A percentile compares a stretch with the other conserved stretches of the same genome.
phyloP scores from a whole-genome alignment of 192 early-diverging fungal genomes.

The Linnemannia zychae region DNA sequence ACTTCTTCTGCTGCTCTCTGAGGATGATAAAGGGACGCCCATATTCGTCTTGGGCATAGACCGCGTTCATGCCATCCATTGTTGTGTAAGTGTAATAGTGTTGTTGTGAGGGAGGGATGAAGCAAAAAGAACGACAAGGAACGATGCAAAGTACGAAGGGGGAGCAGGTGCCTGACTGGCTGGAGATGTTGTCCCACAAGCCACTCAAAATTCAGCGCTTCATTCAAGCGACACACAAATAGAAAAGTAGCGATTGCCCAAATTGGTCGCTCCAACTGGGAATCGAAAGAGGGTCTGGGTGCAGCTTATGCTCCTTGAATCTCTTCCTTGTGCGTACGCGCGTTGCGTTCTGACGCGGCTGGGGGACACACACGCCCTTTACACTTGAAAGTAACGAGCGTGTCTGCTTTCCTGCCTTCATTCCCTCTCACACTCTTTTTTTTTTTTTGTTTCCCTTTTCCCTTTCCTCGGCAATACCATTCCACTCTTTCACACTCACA shows the following conservation, averaged over 20 bases:
- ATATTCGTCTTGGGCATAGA: conserved; percentile 98
- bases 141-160: conserved; percentile 14
- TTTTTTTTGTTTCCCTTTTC: background rate
- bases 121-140: conserved; percentile 5
- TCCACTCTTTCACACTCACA: background rate
- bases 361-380: conserved; percentile 7
- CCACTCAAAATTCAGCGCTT: background rate
- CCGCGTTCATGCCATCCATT: conserved; percentile 69
- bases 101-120: conserved; percentile 11
- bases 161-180: background rate
- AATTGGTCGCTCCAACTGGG: background rate
- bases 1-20: conserved; percentile 95
- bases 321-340: conserved; percentile 10
- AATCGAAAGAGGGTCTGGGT: background rate
- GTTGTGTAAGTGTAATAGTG: conserved; percentile 8
- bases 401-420: conserved; percentile 1
- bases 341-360: background rate
- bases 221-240: background rate
- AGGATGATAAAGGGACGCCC: conserved; percentile 99
- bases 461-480: background rate
- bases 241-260: background rate
- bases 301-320: background rate
- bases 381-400: background rate
- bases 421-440: background rate
- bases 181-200: background rate